Evolutionary conservation across 108 stramenopile genomes (phyloP), one percentile per base, ranked within the genome.

Genomic region (Nannochloropsis gaditana): DNA sequence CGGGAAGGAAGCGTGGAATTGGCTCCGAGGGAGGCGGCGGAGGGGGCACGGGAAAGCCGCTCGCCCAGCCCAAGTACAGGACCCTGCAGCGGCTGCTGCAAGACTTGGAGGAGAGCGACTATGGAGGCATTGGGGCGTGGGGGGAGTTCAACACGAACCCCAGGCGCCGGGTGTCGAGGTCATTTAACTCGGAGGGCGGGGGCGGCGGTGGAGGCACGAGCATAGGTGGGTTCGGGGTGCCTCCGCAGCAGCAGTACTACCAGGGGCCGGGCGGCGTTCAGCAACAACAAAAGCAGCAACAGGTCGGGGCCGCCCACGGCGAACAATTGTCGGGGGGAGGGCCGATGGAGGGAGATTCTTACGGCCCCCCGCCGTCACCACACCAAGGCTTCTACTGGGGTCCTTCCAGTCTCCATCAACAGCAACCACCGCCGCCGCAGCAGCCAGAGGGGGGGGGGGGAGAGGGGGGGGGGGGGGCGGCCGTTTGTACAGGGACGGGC

Each of bases 61-160:
- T 73, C 5, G 59, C 59, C n/a, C 59, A 73, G n/a, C 59, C 59
- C 15, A 73, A 73, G 59, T 73, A 73, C 59, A 15, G 59, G 59
- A 73, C 59, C 19, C 59, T 73, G 59, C 59, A 73, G n/a, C 59
- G 59, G 19, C n/a, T 73, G 59, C 59, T 73, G 15, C 59, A 73
- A n/a, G 59, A 73, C n/a, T 73, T 73, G 59, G 59, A 73, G n/a
- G 59, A 73, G 59, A 73, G 59, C 6, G 59, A 73, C n/a, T 73
- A 73, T 8, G 59, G 59, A 73, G 59, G 59, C n/a, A 8, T 73
- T n/a, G 59, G 59, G 59, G 59, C 59, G 15, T 73, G 59, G 59
- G 59, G 59, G 8, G 59, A 73, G 3, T 73, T 73, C 59, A 73
- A 73, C n/a, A 73, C 59, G 19, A 73, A 73, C 59, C 59, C 59